Base-by-base conservation (phyloP, 495 filamentous ascomycete species). In the Jackrogersella minutella region DNA sequence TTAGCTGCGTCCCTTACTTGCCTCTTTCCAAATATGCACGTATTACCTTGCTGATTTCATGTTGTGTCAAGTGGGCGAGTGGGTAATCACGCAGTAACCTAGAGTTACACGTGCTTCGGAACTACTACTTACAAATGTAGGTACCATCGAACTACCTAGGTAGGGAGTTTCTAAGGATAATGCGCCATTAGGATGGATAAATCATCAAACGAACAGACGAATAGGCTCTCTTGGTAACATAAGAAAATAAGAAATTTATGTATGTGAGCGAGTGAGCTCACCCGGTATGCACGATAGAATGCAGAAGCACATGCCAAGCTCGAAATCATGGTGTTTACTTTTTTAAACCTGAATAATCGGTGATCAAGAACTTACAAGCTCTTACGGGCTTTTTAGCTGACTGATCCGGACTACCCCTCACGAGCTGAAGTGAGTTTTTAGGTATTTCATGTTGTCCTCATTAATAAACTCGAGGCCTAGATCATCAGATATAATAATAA, bases 51-150 rank as follows among this genome's bases (percentile, higher is more conserved):
- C 30, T n/a, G n/a, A n/a, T n/a, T n/a, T n/a, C n/a, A n/a, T n/a
- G n/a, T n/a, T n/a, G n/a, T n/a, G n/a, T n/a, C n/a, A n/a, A n/a
- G n/a, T n/a, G n/a, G n/a, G n/a, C 49, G 30, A 52, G 49, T 52
- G 49, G 49, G n/a, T 52, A 52, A 52, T 52, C 34, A 61, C 33
- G 44, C 36, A 55, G 51, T 39, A 52, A 41, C 59, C 30, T 37
- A 49, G 46, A 31, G 60, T 63, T 56, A 63, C 60, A 63, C 60
- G 60, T 63, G 60, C 60, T 56, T 31, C 34, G 16, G 46, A 43
- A 33, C 34, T 33, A 13, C 26, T 16, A 14, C 28, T 16, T 43
- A 43, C 22, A 41, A 21, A 43, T 43, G 17, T 13, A 43, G 19
- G 17, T 10, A 22, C 8, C 3, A 4, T 3, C 8, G 17, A 24